Evolutionary conservation across 805 yeast species (phyloP), one percentile per base, ranked within the genome.

Genomic region (Nakazawaea wickerhamii): DNA sequence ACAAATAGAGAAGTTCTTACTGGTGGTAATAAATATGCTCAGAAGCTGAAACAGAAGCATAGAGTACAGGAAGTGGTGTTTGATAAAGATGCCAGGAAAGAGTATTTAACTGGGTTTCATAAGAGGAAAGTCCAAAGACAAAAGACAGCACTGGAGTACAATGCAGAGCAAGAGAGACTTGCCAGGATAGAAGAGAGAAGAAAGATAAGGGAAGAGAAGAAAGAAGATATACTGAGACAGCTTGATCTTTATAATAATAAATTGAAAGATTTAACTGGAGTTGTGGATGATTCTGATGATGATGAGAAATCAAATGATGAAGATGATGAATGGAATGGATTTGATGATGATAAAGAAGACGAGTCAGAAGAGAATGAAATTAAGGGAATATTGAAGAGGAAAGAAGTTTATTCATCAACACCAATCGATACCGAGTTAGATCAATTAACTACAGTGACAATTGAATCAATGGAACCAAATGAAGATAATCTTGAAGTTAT

Each of bases 81-180:
- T 59, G 93, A 93, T 61, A 77, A 79, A 49, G 84, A 74, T 15
- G 74, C 84, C n/a, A 67, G 97, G 58, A 64, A 67, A 23, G 95
- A 91, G 47, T 91, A 80, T 60, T 66, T 91, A 51, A 91, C 97
- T 3, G 99, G 99, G 31, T 91, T 91, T 61, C 98, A 93, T 62
- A 91, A 91, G 65, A 76, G 99, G 56, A 91, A 91, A 59, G 59
- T 91, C 14, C 85, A 85, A 55, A 75, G 98, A 60, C 84, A 85
- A 64, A 90, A 88, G 65, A 80, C 82, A 50, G 98, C 97, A 0
- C 79, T 77, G 51, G 86, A 76, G 46, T 79, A 70, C 53, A 76
- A 75, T 39, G 80, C 82, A 52, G 96, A 90, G 57, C 85, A 82
- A 57, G 93, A 83, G 4, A 71, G 90, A 44, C 65, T 77, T 49